Base-by-base conservation (phyloP, 768 basidiomycete genomes). In the Flagelloscypha sp. region DNA sequence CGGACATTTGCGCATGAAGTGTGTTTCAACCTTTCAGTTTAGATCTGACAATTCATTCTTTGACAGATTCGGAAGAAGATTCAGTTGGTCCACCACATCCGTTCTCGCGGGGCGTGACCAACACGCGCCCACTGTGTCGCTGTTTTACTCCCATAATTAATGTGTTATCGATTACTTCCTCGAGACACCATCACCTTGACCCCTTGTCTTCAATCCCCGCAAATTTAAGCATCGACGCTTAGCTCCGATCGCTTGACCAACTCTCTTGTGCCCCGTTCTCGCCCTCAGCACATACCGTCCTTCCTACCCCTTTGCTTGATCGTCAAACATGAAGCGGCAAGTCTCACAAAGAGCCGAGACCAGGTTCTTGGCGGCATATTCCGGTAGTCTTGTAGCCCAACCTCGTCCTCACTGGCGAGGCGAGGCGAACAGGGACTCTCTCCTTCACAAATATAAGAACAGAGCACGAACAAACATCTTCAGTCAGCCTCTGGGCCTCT, bases 51-150 rank as follows among this genome's bases (percentile, higher is more conserved):
- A 46, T 40, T 38, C 40, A 38, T 35, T 41, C 44, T 22, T 40
- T 39, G 45, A n/a, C 48, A 89, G 86, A 85, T 89, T 42, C 74
- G 86, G 56, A 74, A 75, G 63, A 88, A 84, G 61, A 83, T 88
- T 24, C 74, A 82, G 50, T 61, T 89, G 22, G 86, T 88, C 45
- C 70, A 72, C 42, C 76, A 77, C 58, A 88, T 88, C 50, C 79
- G 82, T 48, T 72, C 72, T 42, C 74, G 84, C 44, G 83, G 84
- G 49, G 76, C 76, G 50, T 86, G 61, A n/a, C n/a, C n/a, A n/a
- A 49, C 41, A 59, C 30, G 35, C 27, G 30, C 24, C 33, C 40
- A 24, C 19, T 35, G 42, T 28, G 39, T 30, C 6, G 25, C 17
- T n/a, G 7, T 27, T 24, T 23, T 30, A 27, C 16, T 20, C 37